phyloP scores from a whole-genome alignment of 257 asterid species.

The Fraxinus anomala region DNA sequence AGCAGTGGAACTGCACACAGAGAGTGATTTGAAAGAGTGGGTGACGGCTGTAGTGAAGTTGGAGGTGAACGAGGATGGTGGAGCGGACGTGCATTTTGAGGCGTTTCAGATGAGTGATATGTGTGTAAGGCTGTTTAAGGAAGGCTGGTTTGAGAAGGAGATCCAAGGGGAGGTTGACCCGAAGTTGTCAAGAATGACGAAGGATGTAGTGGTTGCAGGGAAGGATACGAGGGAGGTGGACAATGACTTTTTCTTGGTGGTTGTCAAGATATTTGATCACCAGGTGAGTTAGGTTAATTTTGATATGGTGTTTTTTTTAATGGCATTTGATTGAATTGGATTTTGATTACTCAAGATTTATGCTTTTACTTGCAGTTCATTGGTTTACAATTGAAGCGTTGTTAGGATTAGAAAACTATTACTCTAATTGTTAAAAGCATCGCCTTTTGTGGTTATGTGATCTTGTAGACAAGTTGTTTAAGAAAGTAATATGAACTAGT shows the following conservation, averaged over 20 bases:
- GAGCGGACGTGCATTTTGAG: slow-evolving; percentile 87
- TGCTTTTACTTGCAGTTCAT: neutral
- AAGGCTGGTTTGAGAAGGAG: slow-evolving; percentile 84
- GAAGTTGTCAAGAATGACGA: slow-evolving; percentile 82
- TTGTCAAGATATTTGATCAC: slow-evolving; percentile 85
- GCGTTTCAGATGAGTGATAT: slow-evolving; percentile 94
- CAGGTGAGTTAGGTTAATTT: slow-evolving; percentile 52
- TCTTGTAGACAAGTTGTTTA: neutral
- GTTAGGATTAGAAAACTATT: neutral
- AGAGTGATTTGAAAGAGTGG: slow-evolving; percentile 90
- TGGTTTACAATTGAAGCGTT: neutral
- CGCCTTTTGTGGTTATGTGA: neutral
- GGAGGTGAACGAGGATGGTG: slow-evolving; percentile 85
- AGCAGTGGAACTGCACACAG: slow-evolving; percentile 84
- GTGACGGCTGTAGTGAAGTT: slow-evolving; percentile 89
- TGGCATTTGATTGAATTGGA: neutral
- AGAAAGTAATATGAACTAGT: neutral
- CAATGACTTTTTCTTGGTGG: slow-evolving; percentile 93
- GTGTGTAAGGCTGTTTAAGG: slow-evolving; percentile 73
- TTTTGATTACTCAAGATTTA: slow-evolving; percentile 4
- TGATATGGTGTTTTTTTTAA: neutral
- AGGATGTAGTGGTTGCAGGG: slow-evolving; percentile 82
- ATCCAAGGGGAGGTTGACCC: slow-evolving; percentile 69
- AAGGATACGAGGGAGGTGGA: slow-evolving; percentile 90
- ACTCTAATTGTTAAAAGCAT: neutral